These are phyloP conservation scores for Erucastrum elatum DNA, from an alignment of 345 rosid genomes.

Conservation along the genomic window DNA sequence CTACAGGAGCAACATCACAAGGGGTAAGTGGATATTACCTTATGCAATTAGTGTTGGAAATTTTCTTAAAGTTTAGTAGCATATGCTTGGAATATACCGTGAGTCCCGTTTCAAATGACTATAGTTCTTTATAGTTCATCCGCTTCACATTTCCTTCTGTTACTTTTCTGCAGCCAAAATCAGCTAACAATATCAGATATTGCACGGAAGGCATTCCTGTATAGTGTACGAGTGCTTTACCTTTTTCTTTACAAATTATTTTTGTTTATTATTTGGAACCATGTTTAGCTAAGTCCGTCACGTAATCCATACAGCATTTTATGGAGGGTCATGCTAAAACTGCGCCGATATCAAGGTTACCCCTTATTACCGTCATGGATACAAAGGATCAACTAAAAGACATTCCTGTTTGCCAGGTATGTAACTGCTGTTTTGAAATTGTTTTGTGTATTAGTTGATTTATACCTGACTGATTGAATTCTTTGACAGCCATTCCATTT, in stretches of 20 bases:
- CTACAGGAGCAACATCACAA: constrained; percentile 83
- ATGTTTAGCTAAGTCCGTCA: constrained; percentile 18
- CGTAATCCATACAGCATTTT: constrained; percentile 66
- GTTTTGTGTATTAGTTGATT: constrained; percentile 22
- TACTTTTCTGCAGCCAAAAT: constrained; percentile 60
- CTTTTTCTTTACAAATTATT: constrained; percentile 10
- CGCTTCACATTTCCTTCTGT: constrained; percentile 19
- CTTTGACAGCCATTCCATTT: constrained; percentile 84
- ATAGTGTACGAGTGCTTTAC: constrained; percentile 66
- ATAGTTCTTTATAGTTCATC: neutral
- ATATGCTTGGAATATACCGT: constrained; percentile 4
- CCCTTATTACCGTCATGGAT: constrained; percentile 72
- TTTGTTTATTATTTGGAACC: constrained; percentile 8
- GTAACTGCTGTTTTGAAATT: constrained; percentile 22
- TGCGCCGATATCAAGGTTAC: constrained; percentile 89
- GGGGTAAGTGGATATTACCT: constrained; percentile 60
- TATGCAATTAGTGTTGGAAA: constrained; percentile 14
- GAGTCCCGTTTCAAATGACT: neutral
- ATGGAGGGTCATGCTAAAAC: constrained; percentile 98
- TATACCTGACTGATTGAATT: constrained; percentile 41
- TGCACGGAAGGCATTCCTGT: constrained; percentile 97
- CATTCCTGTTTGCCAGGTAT: constrained; percentile 87
- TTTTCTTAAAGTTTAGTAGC: neutral
- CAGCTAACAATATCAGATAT: constrained; percentile 86
- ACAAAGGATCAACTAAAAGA: constrained; percentile 74